Conservation (phyloP, 805 yeast species). For the Yamadazyma nakazawae region DNA sequence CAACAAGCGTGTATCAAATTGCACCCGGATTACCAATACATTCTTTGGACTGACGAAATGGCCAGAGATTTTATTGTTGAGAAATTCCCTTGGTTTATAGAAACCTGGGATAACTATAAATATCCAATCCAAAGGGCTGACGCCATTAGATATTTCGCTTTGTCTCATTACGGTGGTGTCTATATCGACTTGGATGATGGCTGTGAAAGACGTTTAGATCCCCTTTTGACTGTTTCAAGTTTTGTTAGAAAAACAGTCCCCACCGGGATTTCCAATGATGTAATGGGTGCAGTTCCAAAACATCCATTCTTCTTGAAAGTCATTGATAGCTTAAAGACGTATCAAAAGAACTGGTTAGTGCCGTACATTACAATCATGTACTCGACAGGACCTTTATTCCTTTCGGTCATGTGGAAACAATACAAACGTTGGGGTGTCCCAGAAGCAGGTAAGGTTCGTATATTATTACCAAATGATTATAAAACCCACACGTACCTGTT, state of each 20-base stretch:
- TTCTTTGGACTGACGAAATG: constrained; percentile 86
- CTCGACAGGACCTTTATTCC: constrained; percentile 86
- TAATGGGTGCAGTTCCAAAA: constrained; percentile 82
- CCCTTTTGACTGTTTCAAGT: constrained; percentile 76
- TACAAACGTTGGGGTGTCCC: constrained; percentile 79
- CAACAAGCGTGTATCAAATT: constrained; percentile 72
- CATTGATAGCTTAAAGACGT: constrained; percentile 57
- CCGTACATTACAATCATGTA: constrained; percentile 92
- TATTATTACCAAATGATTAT: constrained; percentile 71
- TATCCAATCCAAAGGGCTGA: constrained; percentile 89
- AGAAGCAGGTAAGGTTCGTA: constrained; percentile 61
- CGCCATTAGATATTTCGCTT: constrained; percentile 81
- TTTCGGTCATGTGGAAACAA: constrained; percentile 83
- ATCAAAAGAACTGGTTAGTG: constrained; percentile 69
- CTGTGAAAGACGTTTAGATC: constrained; percentile 75
- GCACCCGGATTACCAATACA: constrained; percentile 86
- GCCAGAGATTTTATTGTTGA: constrained; percentile 73
- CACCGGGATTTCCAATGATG: constrained; percentile 89
- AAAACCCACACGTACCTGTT: constrained; percentile 59
- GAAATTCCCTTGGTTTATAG: constrained; percentile 82
- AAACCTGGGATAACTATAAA: constrained; percentile 71
- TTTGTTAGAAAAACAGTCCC: constrained; percentile 86
- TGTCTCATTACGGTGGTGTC: constrained; percentile 82
- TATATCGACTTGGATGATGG: constrained; percentile 91
- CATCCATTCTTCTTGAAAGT: constrained; percentile 82